phyloP scores from a whole-genome alignment of 1,284 basidiomycete genomes.

The Tilletia setariae region DNA sequence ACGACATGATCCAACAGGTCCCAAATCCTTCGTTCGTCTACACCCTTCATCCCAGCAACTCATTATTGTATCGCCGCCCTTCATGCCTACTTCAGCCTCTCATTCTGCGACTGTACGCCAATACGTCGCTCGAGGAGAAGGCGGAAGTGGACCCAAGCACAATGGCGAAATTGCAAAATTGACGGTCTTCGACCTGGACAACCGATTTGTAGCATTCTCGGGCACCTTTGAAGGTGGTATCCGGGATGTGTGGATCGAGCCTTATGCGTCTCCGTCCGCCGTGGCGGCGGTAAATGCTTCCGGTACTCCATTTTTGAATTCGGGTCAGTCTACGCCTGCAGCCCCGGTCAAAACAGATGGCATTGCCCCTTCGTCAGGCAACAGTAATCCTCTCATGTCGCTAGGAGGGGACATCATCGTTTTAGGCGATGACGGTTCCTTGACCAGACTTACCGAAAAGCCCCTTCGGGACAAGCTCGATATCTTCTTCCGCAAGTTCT shows the following conservation, averaged over 20 bases:
- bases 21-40: conserved; percentile 39
- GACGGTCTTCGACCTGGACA: conserved; percentile 85
- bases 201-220: conserved; percentile 78
- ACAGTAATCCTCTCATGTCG: neutral
- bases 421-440: conserved; percentile 33
- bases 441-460: conserved; percentile 40
- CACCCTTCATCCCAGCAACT: conserved; percentile 33
- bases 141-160: neutral
- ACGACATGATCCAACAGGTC: conserved; percentile 13
- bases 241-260: conserved; percentile 22
- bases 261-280: neutral
- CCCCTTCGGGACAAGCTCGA: conserved; percentile 44
- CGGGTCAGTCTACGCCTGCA: neutral
- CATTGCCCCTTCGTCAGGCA: no score
- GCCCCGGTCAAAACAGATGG: no score
- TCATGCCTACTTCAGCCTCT: conserved; percentile 66
- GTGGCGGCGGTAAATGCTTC: neutral
- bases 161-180: conserved; percentile 71
- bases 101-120: conserved; percentile 73
- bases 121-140: conserved; percentile 57
- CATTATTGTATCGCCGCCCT: conserved; percentile 82
- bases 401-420: conserved; percentile 33
- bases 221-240: conserved; percentile 42
- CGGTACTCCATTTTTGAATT: neutral
- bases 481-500: conserved; percentile 42